Percentiles rank a stretch among this genome's conserved stretches.
These are phyloP conservation scores for Curvularia spicifera DNA, from an alignment of 2,329 filamentous ascomycete species.

Conservation along the genomic window DNA sequence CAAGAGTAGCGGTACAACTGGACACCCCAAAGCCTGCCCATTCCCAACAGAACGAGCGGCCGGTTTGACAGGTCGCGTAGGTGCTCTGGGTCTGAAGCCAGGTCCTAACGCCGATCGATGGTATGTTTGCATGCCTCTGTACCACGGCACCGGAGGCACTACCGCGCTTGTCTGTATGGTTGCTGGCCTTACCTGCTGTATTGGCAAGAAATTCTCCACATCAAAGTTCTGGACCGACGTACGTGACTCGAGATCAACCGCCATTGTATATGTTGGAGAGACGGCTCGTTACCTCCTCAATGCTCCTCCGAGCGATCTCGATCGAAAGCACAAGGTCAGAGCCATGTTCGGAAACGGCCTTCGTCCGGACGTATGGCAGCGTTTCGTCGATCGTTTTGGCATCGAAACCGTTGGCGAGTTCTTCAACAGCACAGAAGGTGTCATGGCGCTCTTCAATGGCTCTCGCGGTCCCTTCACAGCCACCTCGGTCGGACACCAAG, in stretches of 20 bases:
- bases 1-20: slow-evolving; percentile 69
- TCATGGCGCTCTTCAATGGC: slow-evolving; percentile 67
- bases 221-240: slow-evolving; percentile 75
- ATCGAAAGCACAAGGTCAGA: slow-evolving; percentile 64
- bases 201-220: slow-evolving; percentile 71
- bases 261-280: slow-evolving; percentile 80
- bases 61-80: slow-evolving; percentile 46
- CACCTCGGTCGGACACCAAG: slow-evolving; percentile 74
- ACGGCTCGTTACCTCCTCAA: slow-evolving; percentile 76
- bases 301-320: slow-evolving; percentile 67
- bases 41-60: slow-evolving; percentile 62
- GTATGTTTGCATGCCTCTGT: slow-evolving; percentile 79
- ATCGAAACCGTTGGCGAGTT: slow-evolving; percentile 72
- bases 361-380: slow-evolving; percentile 71
- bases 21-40: slow-evolving; percentile 73
- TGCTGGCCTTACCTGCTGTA: slow-evolving; percentile 63
- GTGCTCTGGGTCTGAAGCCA: slow-evolving; percentile 45
- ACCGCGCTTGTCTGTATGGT: slow-evolving; percentile 63
- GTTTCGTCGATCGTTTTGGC: slow-evolving; percentile 68
- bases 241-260: slow-evolving; percentile 69
- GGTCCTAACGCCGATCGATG: slow-evolving; percentile 63
- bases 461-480: slow-evolving; percentile 67
- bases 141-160: slow-evolving; percentile 76
- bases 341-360: slow-evolving; percentile 71
- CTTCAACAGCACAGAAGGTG: slow-evolving; percentile 78